A percentile compares a stretch with the other conserved stretches of the same genome.
phyloP scores from a whole-genome alignment of 176 grass and related monocot species.

The Rhynchospora pubera region DNA sequence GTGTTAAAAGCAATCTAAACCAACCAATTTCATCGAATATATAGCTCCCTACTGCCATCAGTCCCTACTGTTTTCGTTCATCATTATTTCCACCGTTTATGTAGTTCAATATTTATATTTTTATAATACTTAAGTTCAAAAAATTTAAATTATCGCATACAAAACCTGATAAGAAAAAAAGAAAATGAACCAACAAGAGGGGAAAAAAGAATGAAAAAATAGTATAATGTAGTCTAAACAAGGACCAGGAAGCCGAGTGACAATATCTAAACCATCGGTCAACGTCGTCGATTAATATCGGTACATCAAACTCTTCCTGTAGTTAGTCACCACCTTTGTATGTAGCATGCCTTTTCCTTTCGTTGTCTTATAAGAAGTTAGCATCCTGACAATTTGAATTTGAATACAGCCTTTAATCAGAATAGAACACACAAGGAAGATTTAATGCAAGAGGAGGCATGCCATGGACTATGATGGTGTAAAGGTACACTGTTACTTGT shows the following conservation, averaged over 20 bases:
- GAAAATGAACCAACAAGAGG: background rate
- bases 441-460: background rate
- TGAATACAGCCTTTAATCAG: background rate
- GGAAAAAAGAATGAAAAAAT: background rate
- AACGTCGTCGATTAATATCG: background rate
- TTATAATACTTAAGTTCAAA: background rate
- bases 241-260: background rate
- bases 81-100: no score
- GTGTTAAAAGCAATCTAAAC: background rate
- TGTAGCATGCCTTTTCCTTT: no score
- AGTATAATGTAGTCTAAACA: background rate
- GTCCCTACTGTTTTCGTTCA: no score
- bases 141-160: no score
- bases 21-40: background rate
- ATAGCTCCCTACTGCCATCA: background rate
- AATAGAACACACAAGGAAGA: background rate
- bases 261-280: background rate
- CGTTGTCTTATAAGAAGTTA: background rate
- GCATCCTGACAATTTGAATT: background rate
- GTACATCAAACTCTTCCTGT: background rate
- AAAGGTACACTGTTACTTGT: conserved; percentile 4
- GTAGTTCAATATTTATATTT: background rate
- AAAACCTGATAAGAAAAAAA: no score
- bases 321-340: background rate
- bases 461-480: background rate